Evolutionary conservation across 352 stramenopile species (phyloP), one percentile per base, ranked within the genome.

Genomic region (Pythium rishiriense): DNA sequence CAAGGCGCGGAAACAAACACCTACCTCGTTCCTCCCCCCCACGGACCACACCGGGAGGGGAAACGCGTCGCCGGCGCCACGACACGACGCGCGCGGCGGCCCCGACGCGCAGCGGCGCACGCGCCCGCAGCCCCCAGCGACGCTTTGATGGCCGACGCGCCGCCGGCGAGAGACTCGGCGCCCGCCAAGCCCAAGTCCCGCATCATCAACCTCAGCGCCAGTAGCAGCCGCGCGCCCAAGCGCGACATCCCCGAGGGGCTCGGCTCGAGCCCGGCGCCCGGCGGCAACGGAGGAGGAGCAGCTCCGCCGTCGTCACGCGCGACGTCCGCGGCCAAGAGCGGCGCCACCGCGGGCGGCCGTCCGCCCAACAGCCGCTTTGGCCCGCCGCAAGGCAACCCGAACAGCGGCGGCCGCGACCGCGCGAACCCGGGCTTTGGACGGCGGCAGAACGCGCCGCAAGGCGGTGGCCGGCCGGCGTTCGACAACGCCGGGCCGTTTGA

Each of bases 121-220:
- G 12, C 22, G 35, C 33, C 19, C 15, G 19, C 45, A 15, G n/a
- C n/a, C n/a, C n/a, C n/a, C n/a, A n/a, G n/a, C n/a, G n/a, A n/a
- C n/a, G n/a, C n/a, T n/a, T n/a, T n/a, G n/a, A 71, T 71, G 64
- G 51, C 64, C 42, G 64, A 71, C 58, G 64, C 42, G 7, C 21
- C 41, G 24, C 37, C 48, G 11, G 9, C 37, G 24, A 56, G 47
- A 41, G 56, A 70, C 50, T n/a, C n/a, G n/a, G 41, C 58, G 35
- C 25, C 54, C 33, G 55, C 43, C 35, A 69, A 69, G 39, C 54
- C 56, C 31, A 81, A 79, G 54, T 75, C 75, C 31, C 72, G 75
- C 24, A 81, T 79, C 47, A 69, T 79, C 31, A 70, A 81, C 58
- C 70, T 81, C 41, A 79, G 70, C 24, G 57, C 55, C 47, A 58